Evolutionary conservation across 345 rosid species (phyloP).

Genomic region (Adansonia digitata): DNA sequence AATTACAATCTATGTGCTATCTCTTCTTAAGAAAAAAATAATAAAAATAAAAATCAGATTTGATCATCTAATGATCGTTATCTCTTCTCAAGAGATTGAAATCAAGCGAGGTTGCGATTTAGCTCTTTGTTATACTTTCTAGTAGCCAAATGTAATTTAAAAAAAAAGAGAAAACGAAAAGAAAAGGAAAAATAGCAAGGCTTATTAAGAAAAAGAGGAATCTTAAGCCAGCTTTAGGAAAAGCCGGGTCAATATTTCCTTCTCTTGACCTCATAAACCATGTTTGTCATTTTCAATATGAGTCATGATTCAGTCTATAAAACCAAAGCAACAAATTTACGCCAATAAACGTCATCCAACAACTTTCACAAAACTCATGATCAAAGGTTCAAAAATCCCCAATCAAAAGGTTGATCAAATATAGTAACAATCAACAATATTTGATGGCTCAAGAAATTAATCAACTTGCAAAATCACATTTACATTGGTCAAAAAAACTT

Average conservation of each 20-base stretch:
- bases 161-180: too few relatives aligned
- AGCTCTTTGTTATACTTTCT: too few relatives aligned
- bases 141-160: too few relatives aligned
- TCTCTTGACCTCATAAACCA: background rate
- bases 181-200: background rate
- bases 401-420: background rate
- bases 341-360: background rate
- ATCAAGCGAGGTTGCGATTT: too few relatives aligned
- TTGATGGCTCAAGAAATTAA: background rate
- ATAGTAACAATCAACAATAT: too few relatives aligned
- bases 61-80: too few relatives aligned
- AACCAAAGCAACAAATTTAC: background rate
- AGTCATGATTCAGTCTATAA: background rate
- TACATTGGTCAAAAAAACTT: background rate
- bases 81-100: too few relatives aligned
- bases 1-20: too few relatives aligned
- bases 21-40: too few relatives aligned
- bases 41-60: too few relatives aligned
- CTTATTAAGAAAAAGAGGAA: background rate
- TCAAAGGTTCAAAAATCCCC: background rate
- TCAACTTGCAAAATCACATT: background rate
- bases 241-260: background rate
- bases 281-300: constrained; percentile 6
- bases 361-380: background rate
- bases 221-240: background rate